phyloP scores from a whole-genome alignment of 441 rosid genomes.

The Erodium trifolium region DNA sequence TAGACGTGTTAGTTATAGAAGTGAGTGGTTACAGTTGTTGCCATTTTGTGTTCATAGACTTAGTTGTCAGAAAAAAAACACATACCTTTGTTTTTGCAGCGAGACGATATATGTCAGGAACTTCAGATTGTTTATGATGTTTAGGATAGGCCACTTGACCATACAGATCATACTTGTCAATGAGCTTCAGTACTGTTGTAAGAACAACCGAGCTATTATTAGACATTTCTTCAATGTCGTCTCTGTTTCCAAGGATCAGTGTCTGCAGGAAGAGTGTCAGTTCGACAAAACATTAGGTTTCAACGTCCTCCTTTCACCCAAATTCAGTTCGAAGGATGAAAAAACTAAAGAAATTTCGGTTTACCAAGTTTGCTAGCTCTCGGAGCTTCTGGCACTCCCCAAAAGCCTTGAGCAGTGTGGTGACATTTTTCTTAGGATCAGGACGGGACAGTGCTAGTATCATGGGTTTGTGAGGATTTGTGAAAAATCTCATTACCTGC shows the following conservation, averaged over 20 bases:
- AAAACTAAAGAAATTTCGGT: constrained; percentile 8
- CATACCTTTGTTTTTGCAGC: constrained; percentile 69
- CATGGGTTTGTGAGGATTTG: constrained; percentile 86
- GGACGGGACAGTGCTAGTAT: constrained; percentile 91
- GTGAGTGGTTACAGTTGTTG: constrained; percentile 12
- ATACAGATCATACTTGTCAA: constrained; percentile 56
- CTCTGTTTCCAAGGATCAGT: constrained; percentile 63
- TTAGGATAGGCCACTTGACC: constrained; percentile 75
- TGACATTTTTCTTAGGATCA: constrained; percentile 86
- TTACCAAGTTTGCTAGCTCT: constrained; percentile 86
- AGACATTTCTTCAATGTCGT: constrained; percentile 67
- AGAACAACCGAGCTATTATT: constrained; percentile 50
- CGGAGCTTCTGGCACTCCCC: constrained; percentile 81
- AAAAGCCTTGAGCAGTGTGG: constrained; percentile 84
- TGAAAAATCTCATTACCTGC: constrained; percentile 85
- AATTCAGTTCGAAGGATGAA: constrained; percentile 6
- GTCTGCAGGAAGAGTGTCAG: constrained; percentile 31
- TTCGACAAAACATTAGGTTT: constrained; percentile 7
- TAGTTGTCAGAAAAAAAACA: neutral
- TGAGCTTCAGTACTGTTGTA: constrained; percentile 54
- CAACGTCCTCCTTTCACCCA: neutral
- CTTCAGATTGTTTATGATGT: constrained; percentile 70
- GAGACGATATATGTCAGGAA: constrained; percentile 61
- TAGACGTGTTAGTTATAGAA: constrained; percentile 20
- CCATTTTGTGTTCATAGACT: neutral